Percentiles rank a stretch among this genome's conserved stretches.
phyloP scores from a whole-genome alignment of 352 stramenopile genomes.

The Globisporangium orthogonon region DNA sequence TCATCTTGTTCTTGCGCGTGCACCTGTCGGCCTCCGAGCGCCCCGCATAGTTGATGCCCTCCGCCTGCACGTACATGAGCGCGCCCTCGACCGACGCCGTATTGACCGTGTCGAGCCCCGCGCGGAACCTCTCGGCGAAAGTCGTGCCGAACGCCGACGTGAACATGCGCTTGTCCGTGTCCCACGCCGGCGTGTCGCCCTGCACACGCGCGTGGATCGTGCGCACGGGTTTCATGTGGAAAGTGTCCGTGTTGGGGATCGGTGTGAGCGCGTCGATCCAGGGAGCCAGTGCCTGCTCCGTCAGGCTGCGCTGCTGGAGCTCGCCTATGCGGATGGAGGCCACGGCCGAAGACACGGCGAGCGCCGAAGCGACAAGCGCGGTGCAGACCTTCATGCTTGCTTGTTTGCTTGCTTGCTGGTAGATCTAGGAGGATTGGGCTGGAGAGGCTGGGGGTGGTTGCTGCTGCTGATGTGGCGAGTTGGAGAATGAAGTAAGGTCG shows the following conservation, averaged over 20 bases:
- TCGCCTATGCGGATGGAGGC: neutral
- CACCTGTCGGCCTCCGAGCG: conserved; percentile 19
- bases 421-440: neutral
- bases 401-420: neutral
- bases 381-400: conserved; percentile 7
- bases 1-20: conserved; percentile 72
- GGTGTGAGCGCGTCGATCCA: conserved; percentile 22
- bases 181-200: conserved; percentile 51
- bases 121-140: conserved; percentile 19
- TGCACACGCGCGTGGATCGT: conserved; percentile 59
- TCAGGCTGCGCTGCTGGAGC: neutral
- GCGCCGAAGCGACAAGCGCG: conserved; percentile 2
- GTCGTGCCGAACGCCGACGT: conserved; percentile 5
- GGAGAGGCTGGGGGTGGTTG: too few species aligned
- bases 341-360: neutral
- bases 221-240: conserved; percentile 46
- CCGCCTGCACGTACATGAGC: conserved; percentile 45
- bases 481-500: too few species aligned
- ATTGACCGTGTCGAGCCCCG: conserved; percentile 33
- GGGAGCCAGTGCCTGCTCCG: neutral
- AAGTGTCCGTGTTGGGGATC: conserved; percentile 32
- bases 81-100: conserved; percentile 34
- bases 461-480: too few species aligned
- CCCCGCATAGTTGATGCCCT: conserved; percentile 34
- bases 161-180: conserved; percentile 19